phyloP scores from a whole-genome alignment of 2,329 filamentous ascomycete genomes.

The Alternaria panax region DNA sequence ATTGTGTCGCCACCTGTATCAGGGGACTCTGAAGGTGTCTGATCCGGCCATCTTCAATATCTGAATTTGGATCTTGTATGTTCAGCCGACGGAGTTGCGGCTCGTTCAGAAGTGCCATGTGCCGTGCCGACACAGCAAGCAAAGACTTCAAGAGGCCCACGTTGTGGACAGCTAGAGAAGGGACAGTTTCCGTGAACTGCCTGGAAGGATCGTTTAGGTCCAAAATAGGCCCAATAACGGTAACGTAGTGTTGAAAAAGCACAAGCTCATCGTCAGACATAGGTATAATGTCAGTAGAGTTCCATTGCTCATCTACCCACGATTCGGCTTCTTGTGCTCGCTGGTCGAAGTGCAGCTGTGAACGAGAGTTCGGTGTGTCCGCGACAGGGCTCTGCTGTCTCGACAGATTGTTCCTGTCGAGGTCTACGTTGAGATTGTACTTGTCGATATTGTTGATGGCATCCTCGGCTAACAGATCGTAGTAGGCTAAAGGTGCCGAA shows the following conservation, averaged over 20 bases:
- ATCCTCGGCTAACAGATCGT: conserved; percentile 57
- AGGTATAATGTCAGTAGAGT: conserved; percentile 28
- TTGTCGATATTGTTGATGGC: conserved; percentile 49
- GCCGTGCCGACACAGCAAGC: conserved; percentile 63
- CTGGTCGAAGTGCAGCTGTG: conserved; percentile 18
- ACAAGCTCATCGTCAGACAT: conserved; percentile 49
- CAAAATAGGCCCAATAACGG: conserved; percentile 49
- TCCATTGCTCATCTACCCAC: conserved; percentile 36
- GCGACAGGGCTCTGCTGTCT: conserved; percentile 35
- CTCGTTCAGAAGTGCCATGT: conserved; percentile 54
- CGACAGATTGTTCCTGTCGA: conserved; percentile 36
- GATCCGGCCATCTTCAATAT: conserved; percentile 14
- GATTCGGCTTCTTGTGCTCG: conserved; percentile 7
- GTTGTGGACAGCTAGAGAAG: conserved; percentile 57
- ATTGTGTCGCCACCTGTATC: conserved; percentile 55
- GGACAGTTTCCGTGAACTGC: conserved; percentile 48
- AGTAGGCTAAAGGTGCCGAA: conserved; percentile 58
- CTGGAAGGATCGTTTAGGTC: conserved; percentile 55
- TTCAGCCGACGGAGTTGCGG: conserved; percentile 31
- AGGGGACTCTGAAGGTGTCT: conserved; percentile 37
- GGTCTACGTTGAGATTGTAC: conserved; percentile 43
- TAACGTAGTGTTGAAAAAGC: conserved; percentile 52
- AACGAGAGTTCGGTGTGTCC: conserved; percentile 24
- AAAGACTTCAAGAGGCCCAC: conserved; percentile 65
- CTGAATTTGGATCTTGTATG: conserved; percentile 37